Percentiles rank a stretch among this genome's conserved stretches.
Conservation (phyloP, 768 basidiomycete species). For the Suillus subaureus region DNA sequence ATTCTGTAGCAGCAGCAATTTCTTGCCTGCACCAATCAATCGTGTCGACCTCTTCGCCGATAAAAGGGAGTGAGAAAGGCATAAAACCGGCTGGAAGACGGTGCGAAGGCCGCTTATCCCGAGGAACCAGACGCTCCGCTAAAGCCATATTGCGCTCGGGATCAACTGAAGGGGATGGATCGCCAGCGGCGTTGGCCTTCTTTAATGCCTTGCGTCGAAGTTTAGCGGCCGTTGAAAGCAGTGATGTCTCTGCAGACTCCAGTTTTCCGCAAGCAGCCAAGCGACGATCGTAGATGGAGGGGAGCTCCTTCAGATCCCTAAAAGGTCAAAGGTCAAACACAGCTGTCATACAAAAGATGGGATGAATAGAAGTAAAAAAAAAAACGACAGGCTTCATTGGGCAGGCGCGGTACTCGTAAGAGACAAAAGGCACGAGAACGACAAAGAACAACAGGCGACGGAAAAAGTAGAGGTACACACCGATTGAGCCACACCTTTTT, state of each 20-base stretch:
- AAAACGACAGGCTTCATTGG: neutral
- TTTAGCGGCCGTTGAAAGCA: slow-evolving; percentile 78
- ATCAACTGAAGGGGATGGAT: slow-evolving; percentile 29
- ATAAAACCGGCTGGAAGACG: slow-evolving; percentile 58
- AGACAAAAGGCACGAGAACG: neutral
- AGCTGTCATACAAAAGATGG: neutral
- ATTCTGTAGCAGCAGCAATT: slow-evolving; percentile 55
- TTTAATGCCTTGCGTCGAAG: slow-evolving; percentile 59
- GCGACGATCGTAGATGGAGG: slow-evolving; percentile 79
- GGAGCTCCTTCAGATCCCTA: slow-evolving; percentile 85
- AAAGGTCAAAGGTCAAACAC: neutral
- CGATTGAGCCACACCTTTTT: slow-evolving; percentile 91
- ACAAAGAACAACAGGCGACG: neutral
- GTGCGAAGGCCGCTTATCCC: slow-evolving; percentile 75
- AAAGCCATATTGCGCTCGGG: slow-evolving; percentile 35
- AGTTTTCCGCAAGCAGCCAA: slow-evolving; percentile 74
- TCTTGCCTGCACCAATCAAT: slow-evolving; percentile 88
- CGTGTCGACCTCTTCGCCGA: slow-evolving; percentile 89
- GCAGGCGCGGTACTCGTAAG: neutral
- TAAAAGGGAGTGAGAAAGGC: slow-evolving; percentile 60
- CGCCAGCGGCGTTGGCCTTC: slow-evolving; percentile 36
- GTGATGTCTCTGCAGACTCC: slow-evolving; percentile 80
- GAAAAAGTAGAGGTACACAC: slow-evolving; percentile 35
- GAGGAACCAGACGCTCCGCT: slow-evolving; percentile 63
- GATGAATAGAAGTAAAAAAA: neutral